Evolutionary conservation across 305 asterid genomes (phyloP), one percentile per base, ranked within the genome.

Genomic region (Fraxinus floribunda): DNA sequence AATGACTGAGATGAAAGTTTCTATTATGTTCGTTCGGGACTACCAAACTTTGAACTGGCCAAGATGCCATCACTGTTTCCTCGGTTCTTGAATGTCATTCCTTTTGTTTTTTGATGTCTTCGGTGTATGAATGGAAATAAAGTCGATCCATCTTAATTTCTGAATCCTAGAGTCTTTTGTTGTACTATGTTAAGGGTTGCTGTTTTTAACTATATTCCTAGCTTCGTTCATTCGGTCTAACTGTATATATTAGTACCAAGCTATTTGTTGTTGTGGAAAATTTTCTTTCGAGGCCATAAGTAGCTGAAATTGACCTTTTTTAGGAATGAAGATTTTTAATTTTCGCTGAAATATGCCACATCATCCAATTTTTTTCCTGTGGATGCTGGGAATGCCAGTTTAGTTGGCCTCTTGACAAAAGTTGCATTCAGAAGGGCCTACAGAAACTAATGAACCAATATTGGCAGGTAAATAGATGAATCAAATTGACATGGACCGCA

Each of bases 391-490:
- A 34, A 34, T 74, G 22, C 13, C 52, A 4, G 35, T 76, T 29
- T 41, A 11, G 2, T 75, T 49, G 38, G 72, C 72, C 24, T 62
- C 72, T 62, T 22, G 72, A 62, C 15, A 62, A 62, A 62, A 62
- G 32, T 62, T 44, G 1, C 39, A 60, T 36, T 71, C 41, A 41
- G 78, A 77, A 60, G 73, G 64, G 2, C 77, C 81, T 44, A 75
- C 55, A 9, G 55, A 79, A 73, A 39, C 18, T n/a, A 78, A 49
- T 68, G 49, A 68, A 18, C 41, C 16, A 46, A 30, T 60, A 85
- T 24, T 84, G 83, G 62, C 87, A 87, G 94, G 89, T 80, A 55
- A 83, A 79, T 86, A 90, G 82, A 93, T 93, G 97, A 83, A 81
- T 85, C 85, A 83, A 55, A 84, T 88, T 71, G 93, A 89, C 22